Percentiles rank a stretch among this genome's conserved stretches.
Evolutionary conservation across 176 grass and related monocot genomes (phyloP).

Genomic region (Saccharum spontaneum): DNA sequence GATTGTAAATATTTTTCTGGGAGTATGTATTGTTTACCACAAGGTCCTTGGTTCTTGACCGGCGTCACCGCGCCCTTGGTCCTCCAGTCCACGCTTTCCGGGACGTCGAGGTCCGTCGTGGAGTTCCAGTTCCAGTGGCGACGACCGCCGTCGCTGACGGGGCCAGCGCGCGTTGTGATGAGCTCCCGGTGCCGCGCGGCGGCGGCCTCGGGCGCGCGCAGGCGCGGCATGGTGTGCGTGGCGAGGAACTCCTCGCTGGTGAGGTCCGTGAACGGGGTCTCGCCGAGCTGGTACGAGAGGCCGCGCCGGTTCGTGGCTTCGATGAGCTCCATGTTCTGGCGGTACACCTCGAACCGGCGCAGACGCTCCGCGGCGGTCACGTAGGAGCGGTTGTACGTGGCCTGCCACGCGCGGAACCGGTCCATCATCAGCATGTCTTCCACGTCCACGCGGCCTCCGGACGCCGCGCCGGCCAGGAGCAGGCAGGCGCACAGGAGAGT

Average conservation of each 20-base stretch:
- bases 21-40: too few relatives aligned
- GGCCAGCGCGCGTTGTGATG: neutral
- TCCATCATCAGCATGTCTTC: conserved; percentile 11
- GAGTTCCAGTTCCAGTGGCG: neutral
- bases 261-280: conserved; percentile 46
- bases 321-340: conserved; percentile 30
- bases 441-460: neutral
- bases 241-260: conserved; percentile 35
- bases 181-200: neutral
- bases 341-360: conserved; percentile 40
- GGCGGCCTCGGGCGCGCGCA: neutral
- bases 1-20: too few relatives aligned
- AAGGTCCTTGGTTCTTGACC: too few relatives aligned
- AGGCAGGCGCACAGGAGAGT: conserved; percentile 9
- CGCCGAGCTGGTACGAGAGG: conserved; percentile 26
- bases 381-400: conserved; percentile 23
- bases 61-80: conserved; percentile 12
- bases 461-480: neutral
- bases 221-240: neutral
- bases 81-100: conserved; percentile 22
- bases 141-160: neutral
- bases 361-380: neutral
- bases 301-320: conserved; percentile 20
- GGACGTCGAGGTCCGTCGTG: neutral
- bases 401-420: conserved; percentile 13